Conservation (phyloP, 176 grass and related monocot species). For the Luzula sylvatica region DNA sequence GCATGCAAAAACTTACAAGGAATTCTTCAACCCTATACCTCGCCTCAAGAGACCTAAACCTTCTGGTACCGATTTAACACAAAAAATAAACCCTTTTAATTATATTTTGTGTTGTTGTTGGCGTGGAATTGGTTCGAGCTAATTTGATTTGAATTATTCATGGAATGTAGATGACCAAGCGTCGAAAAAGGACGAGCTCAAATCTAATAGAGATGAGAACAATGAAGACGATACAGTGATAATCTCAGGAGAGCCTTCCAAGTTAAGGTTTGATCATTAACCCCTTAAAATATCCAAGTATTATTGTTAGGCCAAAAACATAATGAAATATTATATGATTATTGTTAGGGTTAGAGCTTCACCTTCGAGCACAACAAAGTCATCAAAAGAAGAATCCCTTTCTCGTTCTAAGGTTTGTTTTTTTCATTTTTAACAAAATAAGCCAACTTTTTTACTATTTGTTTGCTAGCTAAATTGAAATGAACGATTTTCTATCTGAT, state of each 20-base stretch:
- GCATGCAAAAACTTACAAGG: constrained; percentile 10
- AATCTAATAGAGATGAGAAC: too few relatives aligned
- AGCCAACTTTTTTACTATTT: not conserved
- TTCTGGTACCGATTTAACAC: not conserved
- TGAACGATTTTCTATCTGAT: not conserved
- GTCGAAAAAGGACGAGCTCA: too few relatives aligned
- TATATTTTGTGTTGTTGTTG: too few relatives aligned
- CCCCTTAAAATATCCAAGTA: too few relatives aligned
- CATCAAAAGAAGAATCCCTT: not conserved
- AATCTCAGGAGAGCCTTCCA: too few relatives aligned
- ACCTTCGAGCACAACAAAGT: not conserved
- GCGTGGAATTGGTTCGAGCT: too few relatives aligned
- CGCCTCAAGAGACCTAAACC: not conserved
- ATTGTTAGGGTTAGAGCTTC: constrained; percentile 5
- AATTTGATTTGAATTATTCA: too few relatives aligned
- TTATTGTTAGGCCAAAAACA: too few relatives aligned
- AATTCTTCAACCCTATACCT: constrained; percentile 5
- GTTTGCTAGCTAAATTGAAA: not conserved
- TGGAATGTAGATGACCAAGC: too few relatives aligned
- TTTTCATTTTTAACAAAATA: not conserved
- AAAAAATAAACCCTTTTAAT: too few relatives aligned
- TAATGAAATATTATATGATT: not conserved
- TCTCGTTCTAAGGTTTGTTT: constrained; percentile 9
- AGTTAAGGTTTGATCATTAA: too few relatives aligned
- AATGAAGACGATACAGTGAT: too few relatives aligned